phyloP scores from a whole-genome alignment of 129 eudicot species.

The Sambucus nigra region DNA sequence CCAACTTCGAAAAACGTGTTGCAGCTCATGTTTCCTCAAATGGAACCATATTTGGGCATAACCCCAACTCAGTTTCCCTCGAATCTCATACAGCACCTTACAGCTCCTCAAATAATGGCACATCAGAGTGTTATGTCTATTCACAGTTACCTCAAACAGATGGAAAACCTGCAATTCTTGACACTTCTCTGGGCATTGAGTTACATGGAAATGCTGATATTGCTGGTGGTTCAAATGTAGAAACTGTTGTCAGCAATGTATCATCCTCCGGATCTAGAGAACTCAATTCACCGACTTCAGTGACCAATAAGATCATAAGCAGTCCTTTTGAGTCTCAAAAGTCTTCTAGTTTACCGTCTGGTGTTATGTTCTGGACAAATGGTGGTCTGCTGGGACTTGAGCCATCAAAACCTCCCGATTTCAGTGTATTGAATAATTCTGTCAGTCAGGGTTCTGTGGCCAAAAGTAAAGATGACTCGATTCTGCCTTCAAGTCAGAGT shows the following conservation, averaged over 20 bases:
- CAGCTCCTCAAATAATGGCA: slow-evolving; percentile 11
- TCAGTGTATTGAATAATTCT: slow-evolving; percentile 24
- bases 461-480: slow-evolving; percentile 14
- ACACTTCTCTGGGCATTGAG: slow-evolving; percentile 17
- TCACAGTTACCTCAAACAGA: slow-evolving; percentile 19
- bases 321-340: slow-evolving; percentile 24
- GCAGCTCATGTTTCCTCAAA: slow-evolving; percentile 14
- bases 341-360: slow-evolving; percentile 32
- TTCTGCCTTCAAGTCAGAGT: slow-evolving; percentile 12
- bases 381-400: slow-evolving; percentile 83
- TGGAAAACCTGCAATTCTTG: slow-evolving; percentile 10
- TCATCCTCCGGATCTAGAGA: slow-evolving; percentile 20
- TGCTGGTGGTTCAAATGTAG: slow-evolving; percentile 15
- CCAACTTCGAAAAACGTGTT: slow-evolving; percentile 27
- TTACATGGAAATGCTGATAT: slow-evolving; percentile 13
- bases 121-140: slow-evolving; percentile 4
- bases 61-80: slow-evolving; percentile 10
- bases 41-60: slow-evolving; percentile 4
- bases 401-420: slow-evolving; percentile 96
- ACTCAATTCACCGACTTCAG: slow-evolving; percentile 12
- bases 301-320: slow-evolving; percentile 18
- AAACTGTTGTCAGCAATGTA: slow-evolving; percentile 17
- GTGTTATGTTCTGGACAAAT: slow-evolving; percentile 76
- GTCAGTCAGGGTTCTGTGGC: slow-evolving; percentile 13
- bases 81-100: slow-evolving; percentile 17